phyloP scores from a whole-genome alignment of 495 filamentous ascomycete genomes.

The Jackrogersella multiformis region DNA sequence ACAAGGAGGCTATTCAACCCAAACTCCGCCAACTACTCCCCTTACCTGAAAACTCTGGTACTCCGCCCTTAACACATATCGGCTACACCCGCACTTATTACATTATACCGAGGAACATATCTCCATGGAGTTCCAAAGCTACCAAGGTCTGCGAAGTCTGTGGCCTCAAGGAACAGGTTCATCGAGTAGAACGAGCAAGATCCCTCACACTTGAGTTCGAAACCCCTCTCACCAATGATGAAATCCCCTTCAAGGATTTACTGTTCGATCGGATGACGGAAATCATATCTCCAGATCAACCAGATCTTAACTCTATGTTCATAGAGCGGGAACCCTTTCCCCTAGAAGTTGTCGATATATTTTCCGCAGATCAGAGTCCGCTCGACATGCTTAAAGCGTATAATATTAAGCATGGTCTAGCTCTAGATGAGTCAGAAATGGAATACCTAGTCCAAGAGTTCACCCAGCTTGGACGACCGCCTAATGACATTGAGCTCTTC shows the following conservation, averaged over 20 bases:
- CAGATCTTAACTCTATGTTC: conserved; percentile 79
- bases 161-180: conserved; percentile 73
- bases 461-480: conserved; percentile 74
- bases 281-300: conserved; percentile 69
- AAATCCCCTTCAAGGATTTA: conserved; percentile 70
- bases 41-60: conserved; percentile 25
- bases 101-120: conserved; percentile 86
- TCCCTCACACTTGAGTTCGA: conserved; percentile 71
- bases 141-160: conserved; percentile 95
- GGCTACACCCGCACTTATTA: conserved; percentile 60
- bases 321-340: conserved; percentile 74
- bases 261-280: conserved; percentile 96
- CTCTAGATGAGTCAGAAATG: conserved; percentile 87
- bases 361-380: conserved; percentile 66
- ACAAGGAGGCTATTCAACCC: conserved; percentile 44
- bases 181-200: conserved; percentile 88
- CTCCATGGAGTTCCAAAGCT: conserved; percentile 96
- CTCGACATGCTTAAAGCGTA: conserved; percentile 78
- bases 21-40: conserved; percentile 57
- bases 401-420: conserved; percentile 83
- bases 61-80: conserved; percentile 42
- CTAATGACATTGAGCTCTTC: conserved; percentile 93
- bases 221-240: conserved; percentile 55
- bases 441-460: conserved; percentile 92
- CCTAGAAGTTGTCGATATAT: conserved; percentile 76